Conservation (phyloP, 169 alveolate species). For the Babesia ovis region DNA sequence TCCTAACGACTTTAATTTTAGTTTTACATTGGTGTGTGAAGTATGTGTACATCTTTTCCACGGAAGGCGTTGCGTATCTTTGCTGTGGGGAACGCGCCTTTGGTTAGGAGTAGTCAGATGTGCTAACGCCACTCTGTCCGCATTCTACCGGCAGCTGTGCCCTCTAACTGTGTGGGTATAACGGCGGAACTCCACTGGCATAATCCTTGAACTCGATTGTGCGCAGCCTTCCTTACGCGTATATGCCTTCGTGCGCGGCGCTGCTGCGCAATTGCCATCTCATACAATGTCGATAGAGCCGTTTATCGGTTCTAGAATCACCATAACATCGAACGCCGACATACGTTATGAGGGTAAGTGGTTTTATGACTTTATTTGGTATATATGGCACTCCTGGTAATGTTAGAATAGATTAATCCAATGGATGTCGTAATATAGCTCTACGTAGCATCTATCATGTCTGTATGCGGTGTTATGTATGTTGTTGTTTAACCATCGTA, state of each 20-base stretch:
- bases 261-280: background rate
- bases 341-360: slow-evolving; percentile 83
- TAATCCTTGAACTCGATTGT: background rate
- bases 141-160: background rate
- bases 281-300: slow-evolving; percentile 73
- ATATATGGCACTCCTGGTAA: background rate
- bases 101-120: background rate
- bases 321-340: slow-evolving; percentile 77
- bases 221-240: background rate
- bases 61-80: background rate
- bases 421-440: too few species aligned
- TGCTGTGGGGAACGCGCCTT: slow-evolving; percentile 20
- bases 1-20: background rate
- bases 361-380: background rate
- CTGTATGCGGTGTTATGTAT: too few species aligned
- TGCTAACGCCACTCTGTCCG: too few species aligned
- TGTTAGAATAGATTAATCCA: too few species aligned
- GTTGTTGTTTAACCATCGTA: too few species aligned
- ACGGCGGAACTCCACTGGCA: background rate
- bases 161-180: background rate
- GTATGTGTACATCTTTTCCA: background rate
- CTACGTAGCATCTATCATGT: too few species aligned
- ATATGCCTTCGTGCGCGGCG: background rate
- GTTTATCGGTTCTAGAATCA: slow-evolving; percentile 77
- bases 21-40: background rate